Evolutionary conservation across 2,329 filamentous ascomycete species (phyloP), one percentile per base, ranked within the genome.

Genomic region (Aspergillus tubingensis): DNA sequence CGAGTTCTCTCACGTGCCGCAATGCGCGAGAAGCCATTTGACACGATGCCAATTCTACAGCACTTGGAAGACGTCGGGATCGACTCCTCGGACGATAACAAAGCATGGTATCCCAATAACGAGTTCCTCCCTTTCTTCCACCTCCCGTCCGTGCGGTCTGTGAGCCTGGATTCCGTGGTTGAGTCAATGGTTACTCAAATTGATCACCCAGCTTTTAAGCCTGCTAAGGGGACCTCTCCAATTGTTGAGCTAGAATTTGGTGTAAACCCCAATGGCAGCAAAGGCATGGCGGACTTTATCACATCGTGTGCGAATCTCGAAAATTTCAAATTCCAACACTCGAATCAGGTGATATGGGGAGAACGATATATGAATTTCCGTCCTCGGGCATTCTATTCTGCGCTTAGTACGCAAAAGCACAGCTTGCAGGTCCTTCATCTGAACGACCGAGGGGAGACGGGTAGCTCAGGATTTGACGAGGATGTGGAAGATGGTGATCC

Each of bases 291-390:
- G 3, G 50, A 62, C 10, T 57, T 52, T 8, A 58, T 68, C 36
- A 59, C 43, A 1, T 50, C 61, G 0, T 68, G 66, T 19, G 53
- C 59, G 11, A 62, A 61, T 15, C 58, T 68, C 10, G 58, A 65
- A 10, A 10, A 21, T 10, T 65, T 68, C 30, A 48, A 56, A 15
- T 65, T 64, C 19, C 57, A 62, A 39, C 64, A 65, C 49, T 21
- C 36, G 6, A 50, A 61, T 43, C 3, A 48, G 11, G 60, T 44
- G 17, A 43, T 56, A 17, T 59, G 49, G 41, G 30, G 3, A 41
- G 50, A 58, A 21, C 13, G 11, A 15, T 58, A 15, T 5, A 15
- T 38, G 11, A 43, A 23, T 3, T 63, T 63, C 36, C 61, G 55
- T 11, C 61, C 54, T 8, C 21, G 48, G 30, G 47, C 50, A 7